Percentiles rank a stretch among this genome's conserved stretches.
Conservation (phyloP, 2,329 filamentous ascomycete species). For the Venturia oleaginea region DNA sequence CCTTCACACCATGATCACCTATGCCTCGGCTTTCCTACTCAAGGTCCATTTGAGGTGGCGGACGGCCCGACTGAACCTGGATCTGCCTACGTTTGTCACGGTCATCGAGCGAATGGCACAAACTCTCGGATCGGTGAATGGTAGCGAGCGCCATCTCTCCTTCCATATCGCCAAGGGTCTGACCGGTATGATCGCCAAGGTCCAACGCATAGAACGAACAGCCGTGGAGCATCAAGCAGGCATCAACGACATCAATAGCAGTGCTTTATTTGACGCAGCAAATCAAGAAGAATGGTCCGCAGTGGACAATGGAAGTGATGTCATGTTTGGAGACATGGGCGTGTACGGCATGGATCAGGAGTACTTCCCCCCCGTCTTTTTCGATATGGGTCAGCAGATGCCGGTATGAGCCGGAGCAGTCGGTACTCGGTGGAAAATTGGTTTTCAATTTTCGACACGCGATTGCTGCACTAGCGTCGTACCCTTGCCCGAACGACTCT, state of each 20-base stretch:
- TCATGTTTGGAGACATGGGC: conserved; percentile 13
- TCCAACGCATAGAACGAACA: background rate
- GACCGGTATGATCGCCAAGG: conserved; percentile 8
- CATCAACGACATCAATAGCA: background rate
- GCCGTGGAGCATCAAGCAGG: background rate
- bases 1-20: conserved; percentile 39
- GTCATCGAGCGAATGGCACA: conserved; percentile 11
- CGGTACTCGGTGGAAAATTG: background rate
- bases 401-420: conserved; percentile 12
- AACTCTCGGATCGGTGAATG: conserved; percentile 7
- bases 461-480: background rate
- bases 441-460: background rate
- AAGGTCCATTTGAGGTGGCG: conserved; percentile 25
- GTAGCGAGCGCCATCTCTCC: conserved; percentile 13
- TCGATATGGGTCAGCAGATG: conserved; percentile 12
- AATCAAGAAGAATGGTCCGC: conserved; percentile 10
- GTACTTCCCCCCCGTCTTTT: conserved; percentile 8
- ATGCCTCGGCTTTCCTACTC: conserved; percentile 37
- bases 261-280: background rate
- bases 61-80: conserved; percentile 12
- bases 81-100: background rate
- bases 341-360: conserved; percentile 10
- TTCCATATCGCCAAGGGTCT: conserved; percentile 11
- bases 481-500: background rate
- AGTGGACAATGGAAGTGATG: conserved; percentile 8